Evolutionary conservation across 169 alveolate genomes (phyloP).

Genomic region (Plasmodium gallinaceum): DNA sequence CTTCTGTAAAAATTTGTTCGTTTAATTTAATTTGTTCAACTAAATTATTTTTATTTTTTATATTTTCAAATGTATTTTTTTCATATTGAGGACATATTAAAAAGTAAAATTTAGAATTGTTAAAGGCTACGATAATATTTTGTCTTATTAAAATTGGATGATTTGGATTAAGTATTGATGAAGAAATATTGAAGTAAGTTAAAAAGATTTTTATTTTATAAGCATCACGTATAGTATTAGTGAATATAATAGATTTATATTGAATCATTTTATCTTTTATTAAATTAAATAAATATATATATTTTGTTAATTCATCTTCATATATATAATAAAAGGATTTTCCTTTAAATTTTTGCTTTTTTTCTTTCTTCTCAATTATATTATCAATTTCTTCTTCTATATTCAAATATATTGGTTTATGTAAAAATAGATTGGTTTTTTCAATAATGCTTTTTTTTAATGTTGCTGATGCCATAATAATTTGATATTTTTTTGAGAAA

Average conservation of each 20-base stretch:
- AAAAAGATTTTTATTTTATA: conserved; percentile 56
- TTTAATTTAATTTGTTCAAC: not conserved
- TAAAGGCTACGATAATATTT: conserved; percentile 34
- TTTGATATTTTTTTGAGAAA: conserved; percentile 58
- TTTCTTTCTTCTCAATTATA: not conserved
- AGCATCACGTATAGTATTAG: conserved; percentile 30
- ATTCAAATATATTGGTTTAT: conserved; percentile 40
- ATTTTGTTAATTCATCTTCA: conserved; percentile 54
- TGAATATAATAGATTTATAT: conserved; percentile 50
- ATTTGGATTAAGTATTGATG: conserved; percentile 50
- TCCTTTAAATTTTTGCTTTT: conserved; percentile 15
- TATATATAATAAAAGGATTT: conserved; percentile 45
- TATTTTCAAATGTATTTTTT: conserved; percentile 9
- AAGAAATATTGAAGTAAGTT: conserved; percentile 45
- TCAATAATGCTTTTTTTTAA: conserved; percentile 9
- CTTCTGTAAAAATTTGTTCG: not conserved
- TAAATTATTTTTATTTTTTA: not conserved
- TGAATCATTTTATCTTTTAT: conserved; percentile 31
- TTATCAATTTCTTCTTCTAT: conserved; percentile 1
- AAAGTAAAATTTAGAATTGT: conserved; percentile 34
- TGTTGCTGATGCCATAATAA: conserved; percentile 75
- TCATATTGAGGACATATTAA: conserved; percentile 71
- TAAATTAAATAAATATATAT: conserved; percentile 29
- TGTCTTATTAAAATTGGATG: conserved; percentile 54
- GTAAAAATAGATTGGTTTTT: conserved; percentile 38